phyloP scores from a whole-genome alignment of 805 yeast species.

The Wickerhamomyces xylosicus region DNA sequence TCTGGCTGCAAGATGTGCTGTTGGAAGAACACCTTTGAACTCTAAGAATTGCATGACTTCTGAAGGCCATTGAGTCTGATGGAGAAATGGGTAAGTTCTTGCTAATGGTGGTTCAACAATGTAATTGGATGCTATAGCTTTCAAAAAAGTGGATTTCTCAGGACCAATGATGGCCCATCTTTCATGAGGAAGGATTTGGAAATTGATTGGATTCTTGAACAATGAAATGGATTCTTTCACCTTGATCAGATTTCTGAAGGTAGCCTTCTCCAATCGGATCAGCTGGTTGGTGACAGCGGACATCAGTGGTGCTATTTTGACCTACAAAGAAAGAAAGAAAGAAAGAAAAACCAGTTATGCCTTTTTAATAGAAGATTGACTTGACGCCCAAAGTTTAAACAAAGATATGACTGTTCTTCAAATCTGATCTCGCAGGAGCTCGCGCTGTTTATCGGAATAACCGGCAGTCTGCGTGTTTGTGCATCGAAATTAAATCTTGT shows the following conservation, averaged over 20 bases:
- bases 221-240: slow-evolving; percentile 11
- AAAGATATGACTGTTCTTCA: too few relatives aligned
- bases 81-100: slow-evolving; percentile 44
- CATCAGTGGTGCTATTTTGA: too few relatives aligned
- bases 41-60: slow-evolving; percentile 33
- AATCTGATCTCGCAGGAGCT: too few relatives aligned
- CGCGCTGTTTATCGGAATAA: too few relatives aligned
- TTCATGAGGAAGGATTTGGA: slow-evolving; percentile 28
- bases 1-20: slow-evolving; percentile 79
- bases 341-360: background rate
- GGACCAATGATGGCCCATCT: slow-evolving; percentile 51
- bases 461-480: too few relatives aligned
- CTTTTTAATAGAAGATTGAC: too few relatives aligned
- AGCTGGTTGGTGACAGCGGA: background rate
- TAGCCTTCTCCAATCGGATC: slow-evolving; percentile 12
- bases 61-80: slow-evolving; percentile 32
- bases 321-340: background rate
- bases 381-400: too few relatives aligned
- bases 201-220: slow-evolving; percentile 30
- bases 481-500: too few relatives aligned
- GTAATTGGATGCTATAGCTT: slow-evolving; percentile 44
- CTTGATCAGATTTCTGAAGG: slow-evolving; percentile 8
- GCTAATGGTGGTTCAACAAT: slow-evolving; percentile 41
- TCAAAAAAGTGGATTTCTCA: slow-evolving; percentile 42
- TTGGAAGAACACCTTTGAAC: slow-evolving; percentile 36